phyloP scores from a whole-genome alignment of 768 basidiomycete genomes.

The Lactarius deliciosus region DNA sequence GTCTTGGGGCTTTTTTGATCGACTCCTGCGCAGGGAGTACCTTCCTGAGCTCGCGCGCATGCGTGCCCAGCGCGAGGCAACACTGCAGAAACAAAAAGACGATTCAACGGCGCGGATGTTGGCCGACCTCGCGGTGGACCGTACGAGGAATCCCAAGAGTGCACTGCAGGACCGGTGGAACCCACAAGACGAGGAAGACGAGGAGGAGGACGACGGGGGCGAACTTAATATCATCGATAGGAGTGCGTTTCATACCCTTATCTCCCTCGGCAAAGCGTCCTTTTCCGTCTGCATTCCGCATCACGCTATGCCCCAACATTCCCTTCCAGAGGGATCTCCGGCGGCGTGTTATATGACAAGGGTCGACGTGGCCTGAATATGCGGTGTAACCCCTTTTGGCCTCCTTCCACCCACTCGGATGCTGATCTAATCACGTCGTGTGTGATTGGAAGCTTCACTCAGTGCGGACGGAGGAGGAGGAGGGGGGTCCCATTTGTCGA shows the following conservation, averaged over 20 bases:
- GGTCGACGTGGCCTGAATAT: slow-evolving; percentile 14
- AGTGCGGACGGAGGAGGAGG: slow-evolving; percentile 2
- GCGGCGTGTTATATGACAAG: slow-evolving; percentile 14
- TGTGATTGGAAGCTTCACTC: background rate
- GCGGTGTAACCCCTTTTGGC: slow-evolving; percentile 12
- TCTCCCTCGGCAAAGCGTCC: slow-evolving; percentile 4
- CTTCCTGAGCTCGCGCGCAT: slow-evolving; percentile 84
- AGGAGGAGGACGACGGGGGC: slow-evolving; percentile 49
- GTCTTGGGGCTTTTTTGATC: background rate
- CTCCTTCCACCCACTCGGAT: background rate
- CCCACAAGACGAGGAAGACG: slow-evolving; percentile 44
- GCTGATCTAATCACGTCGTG: slow-evolving; percentile 12
- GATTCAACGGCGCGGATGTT: slow-evolving; percentile 78
- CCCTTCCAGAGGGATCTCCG: background rate
- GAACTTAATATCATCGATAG: slow-evolving; percentile 65
- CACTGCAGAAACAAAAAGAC: slow-evolving; percentile 62
- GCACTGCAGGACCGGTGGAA: slow-evolving; percentile 64
- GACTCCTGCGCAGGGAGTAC: slow-evolving; percentile 64
- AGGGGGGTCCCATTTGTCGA: background rate
- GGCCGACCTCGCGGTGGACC: slow-evolving; percentile 77
- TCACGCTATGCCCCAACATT: background rate
- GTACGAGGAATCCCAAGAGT: slow-evolving; percentile 56
- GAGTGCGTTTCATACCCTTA: slow-evolving; percentile 47
- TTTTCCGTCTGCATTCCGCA: slow-evolving; percentile 12
- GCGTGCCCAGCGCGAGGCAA: slow-evolving; percentile 58